Evolutionary conservation across 805 yeast species (phyloP), one percentile per base, ranked within the genome.

Genomic region (Wickerhamomyces alni): DNA sequence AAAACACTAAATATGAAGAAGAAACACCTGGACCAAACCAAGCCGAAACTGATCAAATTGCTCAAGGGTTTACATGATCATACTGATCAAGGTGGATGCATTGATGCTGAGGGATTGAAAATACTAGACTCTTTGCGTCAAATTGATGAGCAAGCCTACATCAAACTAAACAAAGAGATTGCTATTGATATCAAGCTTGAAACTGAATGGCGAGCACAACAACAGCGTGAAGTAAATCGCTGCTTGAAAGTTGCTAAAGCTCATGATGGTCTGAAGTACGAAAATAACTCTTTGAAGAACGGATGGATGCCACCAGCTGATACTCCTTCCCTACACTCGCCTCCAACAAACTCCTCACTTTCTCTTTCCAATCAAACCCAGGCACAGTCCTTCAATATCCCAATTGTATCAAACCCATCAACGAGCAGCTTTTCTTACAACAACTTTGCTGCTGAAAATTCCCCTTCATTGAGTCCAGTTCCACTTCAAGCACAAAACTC

Each of bases 141-240:
- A 17, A 44, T 41, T 24, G 50, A 41, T 22, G 33, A 18, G 5
- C 33, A 30, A 1, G 22, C 47, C 5, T 42, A 51, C 41, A 29
- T 33, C 13, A 36, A 38, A n/a, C 25, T 67, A 17, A 48, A 43
- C 17, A 35, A 43, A 6, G 65, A 66, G 27, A 41, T 64, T 8
- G 48, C 46, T 13, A 43, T 48, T 8, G 73, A 67, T 44, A 52
- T 61, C 17, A 54, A 49, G 30, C 43, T 60, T 8, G 70, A 66
- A 38, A 58, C 66, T 4, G 59, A 57, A 38, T 67, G 69, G 70
- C 58, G 66, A 46, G 62, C 65, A 2, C 50, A 57, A 26, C 70
- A 63, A 39, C 66, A 63, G 41, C 54, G 56, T 27, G 70, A 66
- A 40, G 62, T 55, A 24, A 45, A 50, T 11, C 52, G 58, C 28